These are phyloP conservation scores for Ogataea kodamae DNA, from an alignment of 805 yeast genomes.

Conservation along the genomic window DNA sequence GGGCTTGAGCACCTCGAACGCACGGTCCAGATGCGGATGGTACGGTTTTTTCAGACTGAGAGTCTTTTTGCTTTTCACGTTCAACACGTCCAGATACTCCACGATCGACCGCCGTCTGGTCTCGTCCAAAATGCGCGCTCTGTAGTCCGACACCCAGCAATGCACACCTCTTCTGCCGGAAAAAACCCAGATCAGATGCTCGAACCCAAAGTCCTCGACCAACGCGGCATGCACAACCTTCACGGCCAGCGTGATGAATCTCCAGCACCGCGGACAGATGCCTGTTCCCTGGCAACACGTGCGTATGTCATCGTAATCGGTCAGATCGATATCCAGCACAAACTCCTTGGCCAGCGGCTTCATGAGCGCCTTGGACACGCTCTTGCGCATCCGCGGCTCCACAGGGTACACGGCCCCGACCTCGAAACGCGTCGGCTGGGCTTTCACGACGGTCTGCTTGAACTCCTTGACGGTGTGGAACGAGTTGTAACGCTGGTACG, in stretches of 20 bases:
- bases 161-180: conserved; percentile 99
- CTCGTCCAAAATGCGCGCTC: conserved; percentile 77
- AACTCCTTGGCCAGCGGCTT: conserved; percentile 82
- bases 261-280: conserved; percentile 91
- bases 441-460: conserved; percentile 65
- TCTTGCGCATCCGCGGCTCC: conserved; percentile 82
- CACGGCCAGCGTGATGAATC: conserved; percentile 80
- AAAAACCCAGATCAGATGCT: conserved; percentile 87
- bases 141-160: conserved; percentile 91
- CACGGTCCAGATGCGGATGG: conserved; percentile 83
- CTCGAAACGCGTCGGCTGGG: conserved; percentile 89
- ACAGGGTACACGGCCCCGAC: conserved; percentile 88
- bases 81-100: conserved; percentile 76
- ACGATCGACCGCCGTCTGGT: conserved; percentile 70
- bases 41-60: conserved; percentile 68
- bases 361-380: conserved; percentile 71
- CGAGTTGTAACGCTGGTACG: conserved; percentile 86
- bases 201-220: conserved; percentile 84
- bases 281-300: conserved; percentile 87
- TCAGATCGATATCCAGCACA: conserved; percentile 95
- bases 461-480: conserved; percentile 66
- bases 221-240: conserved; percentile 68
- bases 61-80: conserved; percentile 45
- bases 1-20: conserved; percentile 61
- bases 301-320: conserved; percentile 91